Evolutionary conservation across 768 basidiomycete genomes (phyloP), one percentile per base, ranked within the genome.

Genomic region (Myochromella boudieri): DNA sequence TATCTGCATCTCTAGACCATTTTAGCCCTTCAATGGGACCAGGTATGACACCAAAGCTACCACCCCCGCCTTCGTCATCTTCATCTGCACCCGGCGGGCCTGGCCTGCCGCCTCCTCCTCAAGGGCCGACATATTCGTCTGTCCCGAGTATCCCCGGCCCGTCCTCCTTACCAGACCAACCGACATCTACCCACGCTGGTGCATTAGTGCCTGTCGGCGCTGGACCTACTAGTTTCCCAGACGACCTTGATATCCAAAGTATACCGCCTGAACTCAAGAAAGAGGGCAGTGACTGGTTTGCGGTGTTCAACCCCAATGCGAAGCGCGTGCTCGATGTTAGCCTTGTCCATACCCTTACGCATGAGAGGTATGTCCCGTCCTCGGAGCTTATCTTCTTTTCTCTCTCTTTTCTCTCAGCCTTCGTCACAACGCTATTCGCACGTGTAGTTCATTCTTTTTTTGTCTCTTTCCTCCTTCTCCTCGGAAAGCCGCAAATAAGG

Each of bases 281-380:
- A 59, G 84, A 94, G 61, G 91, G 90, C 0, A 67, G 71, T 37
- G 92, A 95, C 60, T 95, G 93, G 93, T 88, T 91, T 60, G 90
- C 86, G 4, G 74, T 92, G 37, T 94, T 90, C 73, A 93, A 89
- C 61, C 82, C 86, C 32, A 84, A 85, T 60, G 81, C 82, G 48
- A 88, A 90, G 68, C 74, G 85, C 37, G 77, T 78, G 48, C 71
- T 95, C 43, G 91, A 95, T 60, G 88, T 95, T 11, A 71, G 68
- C 40, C 66, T 95, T 54, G 80, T 91, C 22, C 92, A 95, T 66
- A 91, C 88, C 3, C 71, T 95, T n/a, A 82, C 83, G 65, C 93
- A 95, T 60, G 91, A 93, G 66, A 92, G 88, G 91, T 92, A 60
- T 44, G 70, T 62, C 25, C 27, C 22, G 37, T 17, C 15, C 21